These are phyloP conservation scores for Cylindricascospora bacillispora DNA, from an alignment of 1,139 yeast genomes.

Conservation along the genomic window DNA sequence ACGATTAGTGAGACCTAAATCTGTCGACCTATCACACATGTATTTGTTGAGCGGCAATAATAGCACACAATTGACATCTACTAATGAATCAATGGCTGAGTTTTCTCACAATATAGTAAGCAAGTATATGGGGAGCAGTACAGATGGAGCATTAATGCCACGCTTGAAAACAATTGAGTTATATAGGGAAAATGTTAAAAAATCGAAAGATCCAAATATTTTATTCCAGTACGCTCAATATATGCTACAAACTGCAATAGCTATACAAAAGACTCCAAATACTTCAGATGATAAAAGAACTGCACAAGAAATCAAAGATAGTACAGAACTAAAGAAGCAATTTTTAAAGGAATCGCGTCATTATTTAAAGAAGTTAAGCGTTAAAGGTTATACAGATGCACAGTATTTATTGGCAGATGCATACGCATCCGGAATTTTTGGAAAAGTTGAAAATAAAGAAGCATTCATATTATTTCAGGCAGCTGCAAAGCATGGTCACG, in stretches of 20 bases:
- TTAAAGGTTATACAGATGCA: slow-evolving; percentile 77
- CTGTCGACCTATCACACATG: slow-evolving; percentile 30
- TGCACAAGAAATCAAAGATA: slow-evolving; percentile 4
- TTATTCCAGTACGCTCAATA: slow-evolving; percentile 87
- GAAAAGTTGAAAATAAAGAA: slow-evolving; percentile 67
- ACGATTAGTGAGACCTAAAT: slow-evolving; percentile 23
- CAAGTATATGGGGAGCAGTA: slow-evolving; percentile 44
- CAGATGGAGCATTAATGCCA: slow-evolving; percentile 40
- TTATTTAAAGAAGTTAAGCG: slow-evolving; percentile 60
- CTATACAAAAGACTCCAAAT: neutral
- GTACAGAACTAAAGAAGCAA: slow-evolving; percentile 26
- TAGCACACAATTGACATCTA: slow-evolving; percentile 27
- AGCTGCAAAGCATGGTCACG: slow-evolving; percentile 89
- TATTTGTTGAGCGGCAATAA: slow-evolving; percentile 26
- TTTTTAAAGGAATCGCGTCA: slow-evolving; percentile 65
- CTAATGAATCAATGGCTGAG: slow-evolving; percentile 30
- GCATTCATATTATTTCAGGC: slow-evolving; percentile 68
- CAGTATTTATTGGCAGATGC: slow-evolving; percentile 87
- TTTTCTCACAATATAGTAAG: slow-evolving; percentile 28
- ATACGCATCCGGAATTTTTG: slow-evolving; percentile 73
- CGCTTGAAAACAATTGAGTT: slow-evolving; percentile 77
- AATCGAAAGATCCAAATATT: slow-evolving; percentile 72
- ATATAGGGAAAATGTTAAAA: slow-evolving; percentile 76
- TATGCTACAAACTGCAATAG: slow-evolving; percentile 71
- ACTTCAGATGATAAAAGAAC: slow-evolving; percentile 18